Conservation (phyloP, 2,329 filamentous ascomycete species). For the Xylariaceae sp. region DNA sequence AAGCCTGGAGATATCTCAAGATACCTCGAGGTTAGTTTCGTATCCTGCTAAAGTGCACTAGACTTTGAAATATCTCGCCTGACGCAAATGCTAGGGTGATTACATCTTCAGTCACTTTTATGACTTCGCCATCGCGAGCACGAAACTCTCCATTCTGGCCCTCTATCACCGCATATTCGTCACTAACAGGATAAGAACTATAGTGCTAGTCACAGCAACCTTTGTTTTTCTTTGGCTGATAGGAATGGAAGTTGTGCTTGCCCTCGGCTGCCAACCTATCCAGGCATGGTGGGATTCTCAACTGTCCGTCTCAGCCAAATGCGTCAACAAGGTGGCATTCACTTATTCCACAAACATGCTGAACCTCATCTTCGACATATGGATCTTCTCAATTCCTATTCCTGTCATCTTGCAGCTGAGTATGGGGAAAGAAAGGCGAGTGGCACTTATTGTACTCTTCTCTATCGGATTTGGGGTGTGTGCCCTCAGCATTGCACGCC, state of each 20-base stretch:
- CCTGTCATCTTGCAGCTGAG: slow-evolving; percentile 23
- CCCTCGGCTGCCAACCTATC: slow-evolving; percentile 24
- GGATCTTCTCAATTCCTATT: slow-evolving; percentile 28
- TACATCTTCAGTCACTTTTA: slow-evolving; percentile 30
- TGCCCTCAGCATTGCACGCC: slow-evolving; percentile 23
- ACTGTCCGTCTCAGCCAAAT: slow-evolving; percentile 11
- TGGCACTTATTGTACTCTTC: slow-evolving; percentile 24
- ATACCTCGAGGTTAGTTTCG: slow-evolving; percentile 20
- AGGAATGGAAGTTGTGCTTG: slow-evolving; percentile 24
- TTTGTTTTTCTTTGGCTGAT: slow-evolving; percentile 23
- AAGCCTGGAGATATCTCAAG: slow-evolving; percentile 10
- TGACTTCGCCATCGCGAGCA: slow-evolving; percentile 25
- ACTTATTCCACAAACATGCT: slow-evolving; percentile 26
- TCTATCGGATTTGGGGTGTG: slow-evolving; percentile 25
- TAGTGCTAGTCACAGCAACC: slow-evolving; percentile 12
- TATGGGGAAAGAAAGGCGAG: slow-evolving; percentile 17
- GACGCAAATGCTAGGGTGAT: slow-evolving; percentile 21
- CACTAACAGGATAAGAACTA: slow-evolving; percentile 13
- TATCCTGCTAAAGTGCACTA: background rate
- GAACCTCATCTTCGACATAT: slow-evolving; percentile 26
- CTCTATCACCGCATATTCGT: slow-evolving; percentile 27
- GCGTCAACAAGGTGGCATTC: slow-evolving; percentile 24
- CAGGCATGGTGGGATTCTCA: slow-evolving; percentile 24
- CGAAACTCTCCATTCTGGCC: slow-evolving; percentile 27
- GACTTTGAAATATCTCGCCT: background rate